phyloP scores from a whole-genome alignment of 2,329 filamentous ascomycete species.

The Drechslera avenae region DNA sequence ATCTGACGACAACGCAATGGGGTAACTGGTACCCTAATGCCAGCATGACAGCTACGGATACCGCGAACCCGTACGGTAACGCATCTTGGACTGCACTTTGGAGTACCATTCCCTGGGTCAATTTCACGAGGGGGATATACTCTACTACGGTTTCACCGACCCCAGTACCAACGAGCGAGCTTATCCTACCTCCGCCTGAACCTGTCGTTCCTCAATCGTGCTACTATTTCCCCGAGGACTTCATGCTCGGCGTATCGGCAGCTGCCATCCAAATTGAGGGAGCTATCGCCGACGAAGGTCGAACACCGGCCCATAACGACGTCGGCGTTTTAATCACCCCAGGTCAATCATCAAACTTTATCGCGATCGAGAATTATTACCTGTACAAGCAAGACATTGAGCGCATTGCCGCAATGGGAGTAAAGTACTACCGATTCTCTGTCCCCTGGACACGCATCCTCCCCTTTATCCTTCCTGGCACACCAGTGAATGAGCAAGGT shows the following conservation, averaged over 20 bases:
- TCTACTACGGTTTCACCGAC: slow-evolving; percentile 62
- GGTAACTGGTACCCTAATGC: slow-evolving; percentile 49
- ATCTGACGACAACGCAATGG: slow-evolving; percentile 49
- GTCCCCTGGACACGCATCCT: slow-evolving; percentile 60
- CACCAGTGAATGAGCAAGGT: slow-evolving; percentile 58
- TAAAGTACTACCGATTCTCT: slow-evolving; percentile 59
- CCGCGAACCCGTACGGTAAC: slow-evolving; percentile 46
- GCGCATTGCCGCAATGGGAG: slow-evolving; percentile 58
- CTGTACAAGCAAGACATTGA: slow-evolving; percentile 63
- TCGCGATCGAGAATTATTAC: slow-evolving; percentile 60
- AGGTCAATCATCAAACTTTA: slow-evolving; percentile 18
- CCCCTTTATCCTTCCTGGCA: slow-evolving; percentile 57
- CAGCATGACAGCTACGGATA: slow-evolving; percentile 44
- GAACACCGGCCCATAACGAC: slow-evolving; percentile 31
- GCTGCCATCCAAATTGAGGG: slow-evolving; percentile 39
- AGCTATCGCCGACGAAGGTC: slow-evolving; percentile 40
- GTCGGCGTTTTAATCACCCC: slow-evolving; percentile 16
- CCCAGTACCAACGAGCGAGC: slow-evolving; percentile 59
- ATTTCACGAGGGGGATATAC: slow-evolving; percentile 49
- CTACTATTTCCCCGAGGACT: slow-evolving; percentile 57
- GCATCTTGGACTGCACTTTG: slow-evolving; percentile 50
- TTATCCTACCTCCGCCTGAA: slow-evolving; percentile 60
- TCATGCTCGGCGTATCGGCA: slow-evolving; percentile 44
- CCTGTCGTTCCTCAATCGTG: slow-evolving; percentile 58
- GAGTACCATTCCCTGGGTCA: slow-evolving; percentile 41